Conservation (phyloP, 768 basidiomycete genomes). For the Termitomyces sp. region DNA sequence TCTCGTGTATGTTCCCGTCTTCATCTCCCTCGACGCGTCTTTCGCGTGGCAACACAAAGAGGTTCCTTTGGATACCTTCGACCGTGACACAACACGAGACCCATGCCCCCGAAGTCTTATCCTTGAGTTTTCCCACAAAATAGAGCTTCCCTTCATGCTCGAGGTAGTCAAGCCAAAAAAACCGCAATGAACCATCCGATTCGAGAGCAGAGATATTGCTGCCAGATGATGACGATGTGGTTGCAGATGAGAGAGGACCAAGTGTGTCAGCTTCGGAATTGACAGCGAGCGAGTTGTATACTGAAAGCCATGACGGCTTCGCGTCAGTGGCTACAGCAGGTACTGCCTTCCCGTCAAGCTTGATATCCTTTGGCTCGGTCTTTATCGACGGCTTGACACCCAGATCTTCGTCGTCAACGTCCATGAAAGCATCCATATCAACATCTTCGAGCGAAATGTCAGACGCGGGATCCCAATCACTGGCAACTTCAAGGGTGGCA, state of each 20-base stretch:
- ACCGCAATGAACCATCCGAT: constrained; percentile 76
- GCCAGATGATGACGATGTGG: constrained; percentile 29
- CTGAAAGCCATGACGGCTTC: constrained; percentile 63
- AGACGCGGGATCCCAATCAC: constrained; percentile 35
- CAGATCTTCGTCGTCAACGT: constrained; percentile 48
- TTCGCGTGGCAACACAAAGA: constrained; percentile 82
- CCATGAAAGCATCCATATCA: constrained; percentile 58
- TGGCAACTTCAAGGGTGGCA: constrained; percentile 53
- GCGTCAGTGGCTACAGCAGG: constrained; percentile 36
- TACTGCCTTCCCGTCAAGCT: constrained; percentile 15
- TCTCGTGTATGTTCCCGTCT: constrained; percentile 58
- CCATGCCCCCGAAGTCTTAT: constrained; percentile 64
- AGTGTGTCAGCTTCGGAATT: constrained; percentile 49
- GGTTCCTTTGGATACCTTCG: constrained; percentile 81
- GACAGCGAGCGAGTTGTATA: constrained; percentile 69
- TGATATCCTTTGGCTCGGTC: constrained; percentile 21
- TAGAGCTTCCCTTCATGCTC: constrained; percentile 82
- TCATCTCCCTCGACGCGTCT: constrained; percentile 52
- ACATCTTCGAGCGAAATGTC: constrained; percentile 47
- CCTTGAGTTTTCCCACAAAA: constrained; percentile 88
- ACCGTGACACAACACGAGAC: constrained; percentile 86
- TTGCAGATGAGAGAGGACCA: constrained; percentile 37
- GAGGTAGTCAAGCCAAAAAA: constrained; percentile 97
- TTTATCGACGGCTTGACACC: constrained; percentile 32
- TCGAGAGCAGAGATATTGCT: constrained; percentile 60